phyloP scores from a whole-genome alignment of 805 yeast species.

The Clavispora fructus region DNA sequence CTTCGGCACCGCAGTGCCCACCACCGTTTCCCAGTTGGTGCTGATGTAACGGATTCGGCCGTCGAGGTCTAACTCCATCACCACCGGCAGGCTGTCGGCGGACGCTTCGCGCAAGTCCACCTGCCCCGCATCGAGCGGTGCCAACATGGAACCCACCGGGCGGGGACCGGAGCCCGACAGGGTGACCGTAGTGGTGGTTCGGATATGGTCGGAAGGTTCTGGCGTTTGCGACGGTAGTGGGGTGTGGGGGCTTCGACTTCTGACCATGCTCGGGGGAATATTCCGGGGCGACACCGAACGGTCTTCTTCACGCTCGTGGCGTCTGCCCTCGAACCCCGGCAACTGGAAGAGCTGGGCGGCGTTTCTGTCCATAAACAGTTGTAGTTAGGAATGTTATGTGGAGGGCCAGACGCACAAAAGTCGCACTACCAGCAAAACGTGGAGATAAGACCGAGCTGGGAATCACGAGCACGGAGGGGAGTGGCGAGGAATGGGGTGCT shows the following conservation, averaged over 20 bases:
- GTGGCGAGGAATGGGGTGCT: neutral
- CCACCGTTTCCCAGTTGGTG: constrained; percentile 71
- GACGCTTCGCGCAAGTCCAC: constrained; percentile 59
- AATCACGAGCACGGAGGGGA: neutral
- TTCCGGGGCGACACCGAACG: constrained; percentile 33
- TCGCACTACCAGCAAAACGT: neutral
- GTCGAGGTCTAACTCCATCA: constrained; percentile 76
- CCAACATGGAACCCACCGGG: constrained; percentile 9
- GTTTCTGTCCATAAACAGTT: neutral
- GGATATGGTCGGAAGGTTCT: neutral
- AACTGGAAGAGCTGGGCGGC: constrained; percentile 12
- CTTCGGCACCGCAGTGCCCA: constrained; percentile 58
- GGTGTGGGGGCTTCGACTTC: neutral
- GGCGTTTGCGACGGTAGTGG: neutral
- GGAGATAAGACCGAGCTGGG: neutral
- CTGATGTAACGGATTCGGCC: constrained; percentile 74
- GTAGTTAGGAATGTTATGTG: neutral
- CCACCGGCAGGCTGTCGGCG: constrained; percentile 67
- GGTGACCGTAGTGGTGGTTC: neutral
- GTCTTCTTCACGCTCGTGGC: constrained; percentile 14
- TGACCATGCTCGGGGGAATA: constrained; percentile 9
- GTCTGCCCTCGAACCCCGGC: constrained; percentile 13
- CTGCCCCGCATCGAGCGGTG: constrained; percentile 25
- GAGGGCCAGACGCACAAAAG: neutral
- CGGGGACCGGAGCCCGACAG: neutral